Evolutionary conservation across 306 rosid species (phyloP), one percentile per base, ranked within the genome.

Genomic region (Erythrophleum fordii): DNA sequence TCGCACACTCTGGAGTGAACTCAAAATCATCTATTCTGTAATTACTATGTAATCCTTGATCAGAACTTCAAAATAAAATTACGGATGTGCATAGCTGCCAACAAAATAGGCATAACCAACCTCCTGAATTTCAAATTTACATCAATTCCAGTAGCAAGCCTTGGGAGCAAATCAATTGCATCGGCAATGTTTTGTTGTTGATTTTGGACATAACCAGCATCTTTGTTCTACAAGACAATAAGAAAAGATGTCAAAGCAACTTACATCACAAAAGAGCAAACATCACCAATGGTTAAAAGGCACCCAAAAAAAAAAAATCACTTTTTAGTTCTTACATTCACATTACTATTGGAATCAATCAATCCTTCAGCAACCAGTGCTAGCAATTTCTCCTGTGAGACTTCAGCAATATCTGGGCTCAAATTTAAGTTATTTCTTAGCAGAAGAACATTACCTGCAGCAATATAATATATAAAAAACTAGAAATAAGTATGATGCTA

Each of bases 61-160:
- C 75, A 85, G 80, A 81, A 77, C 62, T 67, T 42, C 39, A 77
- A 80, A 56, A 70, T 49, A 76, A 22, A 23, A 83, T 35, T 52
- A 76, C 76, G 73, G 49, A 66, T 78, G 37, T 39, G 23, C 53
- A 83, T 35, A 72, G 68, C 73, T 26, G 13, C 42, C 13, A 65
- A 74, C 58, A 74, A 69, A 52, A 79, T 11, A 75, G 58, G 80
- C 34, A 73, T 41, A 75, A 70, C 85, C 46, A 61, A 95, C 99
- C 97, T 93, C 83, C 84, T 90, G 83, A 90, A 95, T 78, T 90
- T 91, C 82, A 93, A 81, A 90, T 95, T 93, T 74, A 95, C 99
- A 89, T 95, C 97, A 68, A 95, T 95, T 76, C 99, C 99, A 9
- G 99, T 95, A 68, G 99, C 97, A 81, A 95, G 99, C 78, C 89